phyloP scores from a whole-genome alignment of 2,329 filamentous ascomycete species.

The Keithomyces neogunnii region DNA sequence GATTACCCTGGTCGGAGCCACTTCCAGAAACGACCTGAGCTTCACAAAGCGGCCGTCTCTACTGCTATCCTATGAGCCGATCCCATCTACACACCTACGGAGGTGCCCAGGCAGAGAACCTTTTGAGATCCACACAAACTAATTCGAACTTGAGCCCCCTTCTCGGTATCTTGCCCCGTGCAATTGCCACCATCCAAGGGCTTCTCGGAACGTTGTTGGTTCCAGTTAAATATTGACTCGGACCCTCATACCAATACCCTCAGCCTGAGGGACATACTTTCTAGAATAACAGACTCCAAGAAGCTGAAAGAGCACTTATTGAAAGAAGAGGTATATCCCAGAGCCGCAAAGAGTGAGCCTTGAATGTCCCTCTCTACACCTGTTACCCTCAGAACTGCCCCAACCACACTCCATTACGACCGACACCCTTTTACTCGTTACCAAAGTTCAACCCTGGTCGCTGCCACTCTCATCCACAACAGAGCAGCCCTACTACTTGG shows the following conservation, averaged over 20 bases:
- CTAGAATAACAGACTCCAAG: not conserved
- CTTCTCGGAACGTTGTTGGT: conserved; percentile 1
- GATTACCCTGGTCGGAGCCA: conserved; percentile 3
- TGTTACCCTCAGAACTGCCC: conserved; percentile 1
- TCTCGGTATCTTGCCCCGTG: conserved; percentile 6
- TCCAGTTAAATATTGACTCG: conserved; percentile 11
- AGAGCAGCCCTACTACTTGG: conserved; percentile 1
- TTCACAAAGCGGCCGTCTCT: not conserved
- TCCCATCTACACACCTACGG: not conserved
- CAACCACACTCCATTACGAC: conserved; percentile 3
- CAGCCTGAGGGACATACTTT: not conserved
- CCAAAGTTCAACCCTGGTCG: conserved; percentile 6
- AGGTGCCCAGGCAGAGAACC: conserved; percentile 1
- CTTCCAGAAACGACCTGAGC: conserved; percentile 2
- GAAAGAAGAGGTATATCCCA: not conserved
- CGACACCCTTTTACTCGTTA: conserved; percentile 1
- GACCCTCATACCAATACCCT: conserved; percentile 7
- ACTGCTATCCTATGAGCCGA: not conserved
- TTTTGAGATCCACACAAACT: conserved; percentile 6
- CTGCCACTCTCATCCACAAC: conserved; percentile 7
- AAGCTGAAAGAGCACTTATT: not conserved
- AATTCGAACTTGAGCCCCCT: conserved; percentile 1
- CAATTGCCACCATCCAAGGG: conserved; percentile 7
- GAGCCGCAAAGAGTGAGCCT: not conserved
- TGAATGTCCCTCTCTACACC: conserved; percentile 2